These are phyloP conservation scores for Ceratocystis albifundus DNA, from an alignment of 2,329 filamentous ascomycete species.

Conservation along the genomic window DNA sequence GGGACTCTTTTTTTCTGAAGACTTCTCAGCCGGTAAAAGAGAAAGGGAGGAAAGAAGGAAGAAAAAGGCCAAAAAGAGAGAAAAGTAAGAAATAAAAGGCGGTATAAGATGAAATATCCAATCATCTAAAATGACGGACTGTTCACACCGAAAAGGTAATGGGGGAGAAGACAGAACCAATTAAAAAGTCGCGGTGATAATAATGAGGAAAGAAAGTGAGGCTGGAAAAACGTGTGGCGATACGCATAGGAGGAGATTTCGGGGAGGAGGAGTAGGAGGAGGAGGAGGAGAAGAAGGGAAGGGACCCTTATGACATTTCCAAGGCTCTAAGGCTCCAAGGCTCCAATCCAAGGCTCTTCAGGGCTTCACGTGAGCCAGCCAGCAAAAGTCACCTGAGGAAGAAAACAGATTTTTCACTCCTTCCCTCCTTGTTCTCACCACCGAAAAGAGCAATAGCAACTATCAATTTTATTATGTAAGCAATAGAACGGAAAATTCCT, in stretches of 20 bases:
- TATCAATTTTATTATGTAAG: too few species aligned
- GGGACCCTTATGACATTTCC: not conserved
- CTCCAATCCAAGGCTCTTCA: too few species aligned
- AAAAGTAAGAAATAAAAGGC: not conserved
- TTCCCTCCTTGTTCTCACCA: not conserved
- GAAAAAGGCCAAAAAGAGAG: not conserved
- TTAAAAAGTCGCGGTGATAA: too few species aligned
- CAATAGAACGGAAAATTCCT: too few species aligned
- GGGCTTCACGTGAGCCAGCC: slow-evolving; percentile 3
- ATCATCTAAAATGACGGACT: too few species aligned
- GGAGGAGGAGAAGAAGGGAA: too few species aligned
- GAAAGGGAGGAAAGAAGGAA: not conserved
- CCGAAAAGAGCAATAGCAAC: not conserved
- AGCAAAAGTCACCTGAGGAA: not conserved
- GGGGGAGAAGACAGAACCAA: too few species aligned
- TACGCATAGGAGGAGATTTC: not conserved
- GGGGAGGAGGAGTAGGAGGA: too few species aligned
- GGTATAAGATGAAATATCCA: too few species aligned
- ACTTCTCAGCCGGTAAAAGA: not conserved
- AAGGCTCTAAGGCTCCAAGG: too few species aligned
- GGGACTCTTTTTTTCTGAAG: not conserved
- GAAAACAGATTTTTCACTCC: not conserved
- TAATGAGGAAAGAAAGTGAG: not conserved
- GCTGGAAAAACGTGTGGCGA: not conserved
- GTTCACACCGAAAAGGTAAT: not conserved